Conservation (phyloP, 1,139 yeast genomes). For the Saccharomyces hybrid region DNA sequence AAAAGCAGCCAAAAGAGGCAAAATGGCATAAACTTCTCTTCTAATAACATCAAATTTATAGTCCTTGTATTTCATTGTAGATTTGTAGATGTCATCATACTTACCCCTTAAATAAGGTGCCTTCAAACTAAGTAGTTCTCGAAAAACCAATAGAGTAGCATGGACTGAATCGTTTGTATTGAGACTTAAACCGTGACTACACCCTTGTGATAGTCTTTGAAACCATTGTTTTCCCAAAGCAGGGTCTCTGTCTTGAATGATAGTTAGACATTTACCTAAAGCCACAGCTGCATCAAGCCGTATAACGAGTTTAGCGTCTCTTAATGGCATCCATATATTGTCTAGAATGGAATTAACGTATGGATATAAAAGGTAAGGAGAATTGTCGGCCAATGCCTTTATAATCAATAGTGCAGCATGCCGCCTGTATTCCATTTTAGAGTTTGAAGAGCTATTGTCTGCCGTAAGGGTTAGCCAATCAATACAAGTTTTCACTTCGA, state of each 20-base stretch:
- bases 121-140: conserved; percentile 65
- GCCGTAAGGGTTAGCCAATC: conserved; percentile 72
- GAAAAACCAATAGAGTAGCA: conserved; percentile 75
- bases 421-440: conserved; percentile 73
- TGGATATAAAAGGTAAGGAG: conserved; percentile 75
- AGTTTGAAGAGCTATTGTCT: conserved; percentile 39
- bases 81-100: conserved; percentile 72
- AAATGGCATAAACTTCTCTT: conserved; percentile 70
- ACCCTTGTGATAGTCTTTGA: conserved; percentile 57
- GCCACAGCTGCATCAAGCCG: conserved; percentile 82
- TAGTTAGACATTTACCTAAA: conserved; percentile 66
- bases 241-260: conserved; percentile 73
- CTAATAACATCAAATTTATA: conserved; percentile 70
- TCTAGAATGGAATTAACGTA: conserved; percentile 74
- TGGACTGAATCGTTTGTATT: conserved; percentile 65
- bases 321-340: conserved; percentile 78
- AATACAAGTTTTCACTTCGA: conserved; percentile 79
- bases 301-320: conserved; percentile 68
- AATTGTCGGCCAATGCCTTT: conserved; percentile 75
- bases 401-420: conserved; percentile 87
- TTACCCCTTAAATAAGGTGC: conserved; percentile 63
- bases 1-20: conserved; percentile 77
- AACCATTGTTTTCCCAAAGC: conserved; percentile 69
- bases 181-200: conserved; percentile 42
- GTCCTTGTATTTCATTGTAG: conserved; percentile 65